phyloP scores from a whole-genome alignment of 257 asterid species.

The Cruciata laevipes region DNA sequence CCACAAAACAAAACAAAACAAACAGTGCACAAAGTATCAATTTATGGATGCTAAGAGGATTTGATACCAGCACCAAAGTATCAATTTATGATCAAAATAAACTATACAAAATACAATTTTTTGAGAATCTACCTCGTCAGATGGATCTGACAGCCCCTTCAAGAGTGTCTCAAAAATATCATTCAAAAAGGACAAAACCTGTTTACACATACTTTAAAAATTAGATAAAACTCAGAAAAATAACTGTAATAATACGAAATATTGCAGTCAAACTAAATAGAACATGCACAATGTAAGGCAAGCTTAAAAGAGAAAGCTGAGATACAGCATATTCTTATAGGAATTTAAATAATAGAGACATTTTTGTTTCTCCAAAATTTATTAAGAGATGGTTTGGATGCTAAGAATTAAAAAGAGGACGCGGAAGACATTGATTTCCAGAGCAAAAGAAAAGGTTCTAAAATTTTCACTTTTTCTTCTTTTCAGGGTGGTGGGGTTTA shows the following conservation, averaged over 20 bases:
- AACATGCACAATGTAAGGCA: not conserved
- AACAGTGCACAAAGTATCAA: not conserved
- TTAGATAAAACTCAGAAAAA: conserved; percentile 1
- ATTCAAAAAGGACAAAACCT: conserved; percentile 76
- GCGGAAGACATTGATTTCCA: not conserved
- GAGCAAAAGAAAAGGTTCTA: not conserved
- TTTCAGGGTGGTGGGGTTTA: not conserved
- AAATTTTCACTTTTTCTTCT: not conserved
- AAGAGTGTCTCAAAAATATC: conserved; percentile 81
- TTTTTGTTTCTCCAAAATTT: not conserved
- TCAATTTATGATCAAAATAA: not conserved
- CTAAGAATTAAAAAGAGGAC: no score
- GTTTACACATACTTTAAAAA: conserved; percentile 25
- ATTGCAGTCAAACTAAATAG: not conserved
- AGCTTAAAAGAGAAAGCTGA: not conserved
- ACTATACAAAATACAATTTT: not conserved
- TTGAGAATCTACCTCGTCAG: conserved; percentile 66
- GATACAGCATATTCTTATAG: not conserved
- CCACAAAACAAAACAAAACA: not conserved
- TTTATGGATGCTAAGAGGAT: not conserved
- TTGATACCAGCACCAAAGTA: not conserved
- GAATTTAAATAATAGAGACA: not conserved
- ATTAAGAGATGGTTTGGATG: not conserved
- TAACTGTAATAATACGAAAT: not conserved
- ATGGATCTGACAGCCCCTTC: conserved; percentile 92